A percentile compares a stretch with the other conserved stretches of the same genome.
These are phyloP conservation scores for Microcyclospora pomicola DNA, from an alignment of 2,329 filamentous ascomycete species.

Conservation along the genomic window DNA sequence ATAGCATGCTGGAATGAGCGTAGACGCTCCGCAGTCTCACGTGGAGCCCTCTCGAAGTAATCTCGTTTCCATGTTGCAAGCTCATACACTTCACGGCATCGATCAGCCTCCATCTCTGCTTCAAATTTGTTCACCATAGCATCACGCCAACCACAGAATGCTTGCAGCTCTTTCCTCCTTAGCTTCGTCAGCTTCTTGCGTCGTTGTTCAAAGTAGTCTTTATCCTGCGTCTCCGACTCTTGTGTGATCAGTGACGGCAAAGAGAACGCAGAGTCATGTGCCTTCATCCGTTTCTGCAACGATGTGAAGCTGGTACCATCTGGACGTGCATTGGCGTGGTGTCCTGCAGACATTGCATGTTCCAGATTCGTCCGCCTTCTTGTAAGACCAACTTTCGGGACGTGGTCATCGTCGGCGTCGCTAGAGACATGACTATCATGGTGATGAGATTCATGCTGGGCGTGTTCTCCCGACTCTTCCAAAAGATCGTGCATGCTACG, in stretches of 20 bases:
- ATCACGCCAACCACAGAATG: slow-evolving; percentile 18
- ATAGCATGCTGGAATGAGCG: slow-evolving; percentile 18
- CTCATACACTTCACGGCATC: slow-evolving; percentile 15
- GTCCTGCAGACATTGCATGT: background rate
- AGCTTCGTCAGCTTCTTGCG: slow-evolving; percentile 20
- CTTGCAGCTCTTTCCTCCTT: slow-evolving; percentile 16
- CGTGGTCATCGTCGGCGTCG: slow-evolving; percentile 20
- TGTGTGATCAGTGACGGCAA: background rate
- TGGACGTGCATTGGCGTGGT: too few relatives aligned
- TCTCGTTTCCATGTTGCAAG: slow-evolving; percentile 19
- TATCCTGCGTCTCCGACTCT: slow-evolving; percentile 1
- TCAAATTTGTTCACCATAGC: slow-evolving; percentile 21
- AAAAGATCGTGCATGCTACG: slow-evolving; percentile 14
- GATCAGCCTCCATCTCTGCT: slow-evolving; percentile 18
- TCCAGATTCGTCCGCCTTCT: slow-evolving; percentile 14
- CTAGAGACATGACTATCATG: slow-evolving; percentile 19
- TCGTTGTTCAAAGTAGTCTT: slow-evolving; percentile 16
- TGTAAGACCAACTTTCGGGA: slow-evolving; percentile 14
- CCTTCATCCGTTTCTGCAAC: background rate
- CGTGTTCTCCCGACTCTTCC: slow-evolving; percentile 2
- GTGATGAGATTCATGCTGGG: slow-evolving; percentile 3
- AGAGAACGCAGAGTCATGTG: background rate
- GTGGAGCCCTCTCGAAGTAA: slow-evolving; percentile 19
- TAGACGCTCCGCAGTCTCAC: slow-evolving; percentile 17
- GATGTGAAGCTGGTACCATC: too few relatives aligned